These are phyloP conservation scores for Ceratobasidium sp. DNA, from an alignment of 1,284 basidiomycete species.

Conservation along the genomic window DNA sequence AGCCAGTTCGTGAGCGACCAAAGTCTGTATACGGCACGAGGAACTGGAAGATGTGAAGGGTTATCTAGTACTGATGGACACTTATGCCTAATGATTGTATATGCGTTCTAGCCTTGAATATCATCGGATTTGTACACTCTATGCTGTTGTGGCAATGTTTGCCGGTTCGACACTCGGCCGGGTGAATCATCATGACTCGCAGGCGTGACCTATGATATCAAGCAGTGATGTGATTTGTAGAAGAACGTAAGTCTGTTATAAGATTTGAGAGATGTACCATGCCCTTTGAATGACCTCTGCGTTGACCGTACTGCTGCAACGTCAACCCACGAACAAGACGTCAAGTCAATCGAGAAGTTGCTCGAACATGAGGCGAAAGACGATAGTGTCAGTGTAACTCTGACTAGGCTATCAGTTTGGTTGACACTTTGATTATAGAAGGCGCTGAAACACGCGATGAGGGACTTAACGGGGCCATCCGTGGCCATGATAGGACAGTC, in stretches of 20 bases:
- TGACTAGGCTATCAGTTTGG: not conserved
- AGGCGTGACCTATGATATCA: no score
- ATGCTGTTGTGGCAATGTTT: no score
- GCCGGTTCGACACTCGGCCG: no score
- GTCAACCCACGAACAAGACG: constrained; percentile 35
- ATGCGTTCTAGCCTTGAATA: not conserved
- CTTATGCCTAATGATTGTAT: constrained; percentile 11
- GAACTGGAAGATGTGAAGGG: constrained; percentile 43
- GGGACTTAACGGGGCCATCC: constrained; percentile 29
- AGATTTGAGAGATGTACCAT: no score
- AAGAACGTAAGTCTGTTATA: no score
- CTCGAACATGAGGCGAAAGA: constrained; percentile 32
- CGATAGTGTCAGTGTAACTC: constrained; percentile 3
- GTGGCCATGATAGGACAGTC: constrained; percentile 23
- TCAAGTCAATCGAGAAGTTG: constrained; percentile 36
- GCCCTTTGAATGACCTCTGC: no score
- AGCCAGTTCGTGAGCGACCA: constrained; percentile 52
- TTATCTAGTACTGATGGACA: not conserved
- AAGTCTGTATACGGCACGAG: constrained; percentile 69
- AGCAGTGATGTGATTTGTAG: no score
- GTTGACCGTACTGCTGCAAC: no score
- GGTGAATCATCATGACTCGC: no score
- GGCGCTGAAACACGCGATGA: constrained; percentile 29
- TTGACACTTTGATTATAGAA: not conserved
- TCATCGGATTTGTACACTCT: constrained; percentile 17